These are phyloP conservation scores for Crithidia brevicula DNA, from an alignment of 208 protist genomes.

Conservation along the genomic window DNA sequence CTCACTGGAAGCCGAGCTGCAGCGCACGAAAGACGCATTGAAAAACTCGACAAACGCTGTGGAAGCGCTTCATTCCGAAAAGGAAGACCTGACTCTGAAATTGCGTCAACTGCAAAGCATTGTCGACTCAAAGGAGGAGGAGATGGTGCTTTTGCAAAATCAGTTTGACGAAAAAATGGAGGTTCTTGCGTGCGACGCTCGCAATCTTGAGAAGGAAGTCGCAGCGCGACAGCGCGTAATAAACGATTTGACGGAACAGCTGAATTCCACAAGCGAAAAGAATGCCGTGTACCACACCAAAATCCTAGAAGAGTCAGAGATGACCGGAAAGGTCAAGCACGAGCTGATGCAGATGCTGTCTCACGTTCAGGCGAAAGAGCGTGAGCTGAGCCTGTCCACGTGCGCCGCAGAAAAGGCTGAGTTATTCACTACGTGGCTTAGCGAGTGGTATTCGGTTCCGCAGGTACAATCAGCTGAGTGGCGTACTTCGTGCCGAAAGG, in stretches of 20 bases:
- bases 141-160: constrained; percentile 57
- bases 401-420: constrained; percentile 21
- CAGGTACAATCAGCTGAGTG: background rate
- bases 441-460: background rate
- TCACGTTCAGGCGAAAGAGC: constrained; percentile 11
- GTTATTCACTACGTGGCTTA: background rate
- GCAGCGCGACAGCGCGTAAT: constrained; percentile 57
- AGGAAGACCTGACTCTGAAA: constrained; percentile 25
- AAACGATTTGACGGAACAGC: constrained; percentile 65
- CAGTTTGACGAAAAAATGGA: constrained; percentile 54
- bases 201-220: constrained; percentile 56
- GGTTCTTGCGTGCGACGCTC: constrained; percentile 37
- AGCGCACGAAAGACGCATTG: constrained; percentile 39
- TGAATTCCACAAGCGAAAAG: constrained; percentile 58
- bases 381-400: background rate
- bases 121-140: constrained; percentile 57
- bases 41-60: constrained; percentile 11
- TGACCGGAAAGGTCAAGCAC: constrained; percentile 29
- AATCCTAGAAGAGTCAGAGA: constrained; percentile 63
- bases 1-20: constrained; percentile 55
- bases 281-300: constrained; percentile 56
- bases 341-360: constrained; percentile 18
- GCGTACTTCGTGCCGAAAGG: background rate
- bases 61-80: constrained; percentile 17
- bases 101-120: constrained; percentile 23